Evolutionary conservation across 768 basidiomycete species (phyloP), one percentile per base, ranked within the genome.

Genomic region (Kockovaella imperatae): DNA sequence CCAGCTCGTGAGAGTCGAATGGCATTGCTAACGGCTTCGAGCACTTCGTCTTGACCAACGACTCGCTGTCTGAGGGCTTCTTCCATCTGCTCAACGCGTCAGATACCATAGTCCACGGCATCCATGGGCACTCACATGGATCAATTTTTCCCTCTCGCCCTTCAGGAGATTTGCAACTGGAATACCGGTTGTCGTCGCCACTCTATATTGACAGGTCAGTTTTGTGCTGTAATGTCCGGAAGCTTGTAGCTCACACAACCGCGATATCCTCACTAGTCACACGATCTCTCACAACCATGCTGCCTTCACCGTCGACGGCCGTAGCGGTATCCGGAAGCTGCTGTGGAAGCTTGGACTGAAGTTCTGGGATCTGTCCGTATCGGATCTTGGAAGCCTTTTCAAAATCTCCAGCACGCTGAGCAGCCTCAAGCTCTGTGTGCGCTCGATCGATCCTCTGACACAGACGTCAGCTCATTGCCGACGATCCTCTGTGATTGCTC

Each of bases 1-100:
- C 93, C 91, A 2, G 90, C 87, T 42, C 91, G 81, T 25, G 89
- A 93, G 43, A 96, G 85, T 15, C 89, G 80, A 20, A 97, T 86
- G 13, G 91, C 89, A 59, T 95, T 86, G 49, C 84, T 83, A 55
- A 95, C 80, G 4, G 89, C 81, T 1, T 77, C 68, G 24, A 97
- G 77, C n/a, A 88, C 85, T 56, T 89, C 82, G 50, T 88, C 83
- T 67, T 97, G 93, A 1, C 93, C 90, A 3, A 97, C 83, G 6
- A 97, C 84, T 0, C 86, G 79, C 46, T 77, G 68, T 23, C 75
- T 74, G 14, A 96, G 76, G 0, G 77, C 73, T 28, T 86, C 83
- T 68, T 96, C 91, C 89, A 96, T 95, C 85, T 88, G 58, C 3
- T 49, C 14, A 47, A 18, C 28, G 2, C 15, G 35, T 35, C 21